A percentile compares a stretch with the other conserved stretches of the same genome.
Evolutionary conservation across 192 early-diverging fungal genomes (phyloP).

Genomic region (Rhizoclosmatium sp.): DNA sequence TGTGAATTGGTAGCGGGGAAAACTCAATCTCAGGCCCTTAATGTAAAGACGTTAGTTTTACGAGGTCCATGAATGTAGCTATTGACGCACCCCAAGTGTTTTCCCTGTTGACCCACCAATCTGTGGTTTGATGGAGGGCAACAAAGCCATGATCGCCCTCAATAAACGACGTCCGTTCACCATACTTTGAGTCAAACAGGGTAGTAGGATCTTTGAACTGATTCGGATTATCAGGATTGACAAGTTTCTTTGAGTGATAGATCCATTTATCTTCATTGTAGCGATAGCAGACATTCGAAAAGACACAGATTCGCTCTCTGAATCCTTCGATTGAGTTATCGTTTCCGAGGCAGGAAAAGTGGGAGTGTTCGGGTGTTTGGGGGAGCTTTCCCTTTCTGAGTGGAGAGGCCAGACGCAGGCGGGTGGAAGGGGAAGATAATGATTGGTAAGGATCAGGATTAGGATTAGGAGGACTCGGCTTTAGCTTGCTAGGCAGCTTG

Average conservation of each 20-base stretch:
- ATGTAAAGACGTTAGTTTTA: neutral
- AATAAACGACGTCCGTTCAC: slow-evolving; percentile 25
- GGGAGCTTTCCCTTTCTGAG: neutral
- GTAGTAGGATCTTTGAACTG: slow-evolving; percentile 9
- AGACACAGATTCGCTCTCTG: slow-evolving; percentile 36
- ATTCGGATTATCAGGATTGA: slow-evolving; percentile 2
- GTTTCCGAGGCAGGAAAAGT: slow-evolving; percentile 30
- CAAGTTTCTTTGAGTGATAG: slow-evolving; percentile 24
- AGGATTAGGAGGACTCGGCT: too few relatives aligned
- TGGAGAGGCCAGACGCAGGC: neutral
- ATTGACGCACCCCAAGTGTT: slow-evolving; percentile 18
- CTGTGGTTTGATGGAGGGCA: slow-evolving; percentile 23
- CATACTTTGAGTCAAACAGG: slow-evolving; percentile 29
- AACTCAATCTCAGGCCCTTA: neutral
- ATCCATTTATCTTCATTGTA: neutral
- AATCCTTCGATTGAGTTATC: slow-evolving; percentile 17
- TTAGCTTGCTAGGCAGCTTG: too few relatives aligned
- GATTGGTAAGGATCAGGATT: too few relatives aligned
- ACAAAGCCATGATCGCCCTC: slow-evolving; percentile 33
- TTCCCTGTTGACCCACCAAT: neutral
- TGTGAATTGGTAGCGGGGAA: neutral
- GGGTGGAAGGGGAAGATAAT: too few relatives aligned
- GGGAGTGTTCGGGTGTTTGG: neutral
- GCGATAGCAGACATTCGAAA: slow-evolving; percentile 43
- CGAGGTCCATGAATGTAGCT: neutral